Conservation (phyloP, 2,329 filamentous ascomycete species). For the Colletotrichum kahawae region DNA sequence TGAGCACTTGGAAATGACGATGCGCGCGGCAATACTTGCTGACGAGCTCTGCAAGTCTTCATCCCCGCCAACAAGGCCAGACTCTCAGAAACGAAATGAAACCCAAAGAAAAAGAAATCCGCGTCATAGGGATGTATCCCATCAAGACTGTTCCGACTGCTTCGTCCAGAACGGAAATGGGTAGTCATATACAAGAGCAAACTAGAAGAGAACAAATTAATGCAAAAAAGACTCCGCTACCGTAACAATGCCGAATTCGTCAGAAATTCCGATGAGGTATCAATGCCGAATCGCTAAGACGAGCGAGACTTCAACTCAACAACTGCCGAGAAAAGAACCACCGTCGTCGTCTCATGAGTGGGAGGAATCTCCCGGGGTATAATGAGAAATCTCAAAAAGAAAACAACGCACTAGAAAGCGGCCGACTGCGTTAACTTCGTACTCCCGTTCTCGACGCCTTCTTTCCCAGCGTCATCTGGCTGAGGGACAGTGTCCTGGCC, state of each 20-base stretch:
- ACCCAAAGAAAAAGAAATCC: conserved; percentile 1
- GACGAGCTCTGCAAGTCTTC: background rate
- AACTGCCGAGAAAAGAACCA: conserved; percentile 14
- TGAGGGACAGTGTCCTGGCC: conserved; percentile 68
- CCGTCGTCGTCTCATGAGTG: conserved; percentile 7
- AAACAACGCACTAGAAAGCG: background rate
- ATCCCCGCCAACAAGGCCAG: background rate
- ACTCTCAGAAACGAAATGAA: background rate
- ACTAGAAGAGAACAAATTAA: background rate
- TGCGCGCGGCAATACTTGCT: background rate
- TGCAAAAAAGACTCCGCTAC: background rate
- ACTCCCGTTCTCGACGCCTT: conserved; percentile 19
- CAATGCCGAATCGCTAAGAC: conserved; percentile 12
- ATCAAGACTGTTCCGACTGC: background rate
- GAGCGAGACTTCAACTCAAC: conserved; percentile 7
- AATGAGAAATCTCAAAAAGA: conserved; percentile 18
- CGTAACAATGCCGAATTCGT: conserved; percentile 8
- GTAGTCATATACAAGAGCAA: background rate
- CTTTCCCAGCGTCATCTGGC: conserved; percentile 59
- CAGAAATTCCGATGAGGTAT: background rate
- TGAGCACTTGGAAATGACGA: background rate
- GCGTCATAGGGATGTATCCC: conserved; percentile 3
- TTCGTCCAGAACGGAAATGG: background rate
- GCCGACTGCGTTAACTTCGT: conserved; percentile 19
- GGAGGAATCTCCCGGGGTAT: conserved; percentile 20